A percentile compares a stretch with the other conserved stretches of the same genome.
phyloP scores from a whole-genome alignment of 352 stramenopile genomes.

The Globisporangium parvum region DNA sequence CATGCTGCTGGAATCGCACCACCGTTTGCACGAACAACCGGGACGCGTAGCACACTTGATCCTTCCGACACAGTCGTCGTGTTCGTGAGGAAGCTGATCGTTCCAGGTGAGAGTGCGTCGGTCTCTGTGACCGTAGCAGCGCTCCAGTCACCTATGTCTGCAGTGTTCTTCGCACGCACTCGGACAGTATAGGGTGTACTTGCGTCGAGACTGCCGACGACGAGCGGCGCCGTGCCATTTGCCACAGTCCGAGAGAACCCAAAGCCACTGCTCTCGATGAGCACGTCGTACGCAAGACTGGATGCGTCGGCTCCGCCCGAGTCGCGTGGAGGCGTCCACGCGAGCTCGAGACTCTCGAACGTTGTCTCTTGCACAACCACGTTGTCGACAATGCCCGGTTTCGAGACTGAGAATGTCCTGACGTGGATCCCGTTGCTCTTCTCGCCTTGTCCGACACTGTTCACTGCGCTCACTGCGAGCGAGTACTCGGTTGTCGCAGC shows the following conservation, averaged over 20 bases:
- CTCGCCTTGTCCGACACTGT: constrained; percentile 21
- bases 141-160: constrained; percentile 26
- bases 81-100: constrained; percentile 25
- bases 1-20: constrained; percentile 31
- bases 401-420: constrained; percentile 16
- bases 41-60: constrained; percentile 6
- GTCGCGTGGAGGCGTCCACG: constrained; percentile 29
- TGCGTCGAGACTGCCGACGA: constrained; percentile 17
- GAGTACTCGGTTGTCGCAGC: constrained; percentile 21
- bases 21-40: constrained; percentile 24
- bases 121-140: constrained; percentile 22
- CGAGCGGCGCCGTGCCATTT: neutral
- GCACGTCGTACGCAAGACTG: constrained; percentile 21
- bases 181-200: constrained; percentile 26
- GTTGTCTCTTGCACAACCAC: constrained; percentile 15
- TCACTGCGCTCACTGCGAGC: constrained; percentile 24
- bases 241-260: neutral
- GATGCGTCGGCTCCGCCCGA: constrained; percentile 24
- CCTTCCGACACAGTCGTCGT: constrained; percentile 24
- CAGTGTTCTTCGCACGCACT: constrained; percentile 22
- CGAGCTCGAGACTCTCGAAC: constrained; percentile 19
- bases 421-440: constrained; percentile 21
- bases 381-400: constrained; percentile 18
- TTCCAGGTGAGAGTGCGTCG: constrained; percentile 36
- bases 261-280: constrained; percentile 8